A percentile compares a stretch with the other conserved stretches of the same genome.
phyloP scores from a whole-genome alignment of 2,329 filamentous ascomycete species.

The Graphilbum sp. region DNA sequence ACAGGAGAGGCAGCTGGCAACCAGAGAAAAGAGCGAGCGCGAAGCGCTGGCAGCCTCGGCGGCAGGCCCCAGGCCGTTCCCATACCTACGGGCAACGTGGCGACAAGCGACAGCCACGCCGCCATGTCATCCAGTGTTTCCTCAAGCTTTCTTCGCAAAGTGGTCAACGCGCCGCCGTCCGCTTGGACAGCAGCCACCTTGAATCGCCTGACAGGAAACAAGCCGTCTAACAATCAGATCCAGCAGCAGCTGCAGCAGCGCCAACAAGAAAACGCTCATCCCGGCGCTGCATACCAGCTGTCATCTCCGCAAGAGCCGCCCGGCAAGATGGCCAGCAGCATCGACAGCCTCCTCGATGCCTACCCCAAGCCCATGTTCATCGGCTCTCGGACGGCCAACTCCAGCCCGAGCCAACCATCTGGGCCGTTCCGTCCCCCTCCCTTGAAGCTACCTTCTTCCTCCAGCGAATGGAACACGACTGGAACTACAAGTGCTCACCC shows the following conservation, averaged over 20 bases:
- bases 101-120: slow-evolving; percentile 4
- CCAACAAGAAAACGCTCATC: not conserved
- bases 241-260: not conserved
- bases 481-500: no score
- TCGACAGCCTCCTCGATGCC: slow-evolving; percentile 4
- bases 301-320: not conserved
- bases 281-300: not conserved
- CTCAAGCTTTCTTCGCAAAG: slow-evolving; percentile 11
- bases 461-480: no score
- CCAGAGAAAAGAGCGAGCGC: slow-evolving; percentile 1
- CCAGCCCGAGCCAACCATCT: slow-evolving; percentile 14
- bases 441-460: not conserved
- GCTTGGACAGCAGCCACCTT: slow-evolving; percentile 19
- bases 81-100: not conserved
- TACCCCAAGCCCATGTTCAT: slow-evolving; percentile 11
- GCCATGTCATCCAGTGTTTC: slow-evolving; percentile 15
- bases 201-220: slow-evolving; percentile 13
- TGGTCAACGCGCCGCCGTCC: slow-evolving; percentile 13
- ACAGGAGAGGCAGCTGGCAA: not conserved
- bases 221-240: slow-evolving; percentile 3
- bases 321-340: not conserved
- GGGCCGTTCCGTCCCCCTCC: slow-evolving; percentile 15
- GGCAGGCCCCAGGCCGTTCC: slow-evolving; percentile 14
- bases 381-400: slow-evolving; percentile 16
- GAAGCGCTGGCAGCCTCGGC: slow-evolving; percentile 8